Base-by-base conservation (phyloP, 1,284 basidiomycete genomes). In the Heliocybe sulcata region DNA sequence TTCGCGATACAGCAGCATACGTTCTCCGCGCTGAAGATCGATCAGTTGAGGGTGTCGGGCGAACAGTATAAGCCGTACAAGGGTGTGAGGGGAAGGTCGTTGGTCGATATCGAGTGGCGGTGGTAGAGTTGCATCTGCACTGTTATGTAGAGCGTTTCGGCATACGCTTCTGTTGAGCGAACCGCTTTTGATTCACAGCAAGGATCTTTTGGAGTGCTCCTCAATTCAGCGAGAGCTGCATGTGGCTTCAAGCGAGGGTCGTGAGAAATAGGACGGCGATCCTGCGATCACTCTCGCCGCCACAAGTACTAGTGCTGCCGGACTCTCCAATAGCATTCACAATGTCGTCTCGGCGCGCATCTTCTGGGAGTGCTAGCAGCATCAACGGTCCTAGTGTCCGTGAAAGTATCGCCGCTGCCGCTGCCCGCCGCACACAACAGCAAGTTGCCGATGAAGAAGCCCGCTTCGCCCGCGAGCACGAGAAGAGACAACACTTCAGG, bases 21-120 rank as follows among this genome's bases (percentile, higher is more conserved):
- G 35, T 90, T 88, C 66, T 93, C 92, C 1, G 79, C 85, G 8
- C 72, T 97, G 53, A 90, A 89, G 59, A 86, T 97, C 2, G 90
- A 93, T 58, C 86, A 92, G 61, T 78, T 98, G 55, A 91, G 87
- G 65, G 73, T 97, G n/a, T 81, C 80, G 0, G 84, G 87, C 2
- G 89, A 90, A 67, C 70, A 83, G 14, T 94, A 91, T 74, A 96
- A 94, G 69, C 73, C 74, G 3, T 78, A 72, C 61, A 77, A 82
- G 65, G 90, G 89, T 20, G 85, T 92, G 55, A 72, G 89, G 61
- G 81, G 83, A 35, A 72, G 73, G 50, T 77, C 81, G 12, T 64
- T 69, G 38, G 87, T 83, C n/a, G 76, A 80, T 49, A 69, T 89
- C 12, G 87, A 90, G 65, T 90, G 86, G 83, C 77, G 87, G 60